Conservation (phyloP, 805 yeast genomes). For the Starmerella apis region DNA sequence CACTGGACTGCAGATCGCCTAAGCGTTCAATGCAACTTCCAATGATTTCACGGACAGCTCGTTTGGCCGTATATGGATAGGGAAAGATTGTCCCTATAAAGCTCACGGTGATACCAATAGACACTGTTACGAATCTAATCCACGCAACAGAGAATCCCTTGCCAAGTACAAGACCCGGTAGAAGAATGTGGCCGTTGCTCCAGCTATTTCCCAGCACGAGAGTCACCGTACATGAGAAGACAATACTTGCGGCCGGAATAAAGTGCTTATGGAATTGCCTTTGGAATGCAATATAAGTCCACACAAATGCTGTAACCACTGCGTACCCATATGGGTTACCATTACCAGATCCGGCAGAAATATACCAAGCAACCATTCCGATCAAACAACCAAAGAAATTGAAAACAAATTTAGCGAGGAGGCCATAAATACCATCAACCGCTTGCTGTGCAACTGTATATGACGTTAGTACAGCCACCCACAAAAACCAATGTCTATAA, state of each 20-base stretch:
- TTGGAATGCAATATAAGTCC: conserved; percentile 26
- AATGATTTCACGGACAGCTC: conserved; percentile 27
- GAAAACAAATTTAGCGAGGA: conserved; percentile 25
- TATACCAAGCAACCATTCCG: conserved; percentile 33
- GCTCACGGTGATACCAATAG: conserved; percentile 29
- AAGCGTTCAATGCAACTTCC: conserved; percentile 25
- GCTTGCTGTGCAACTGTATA: conserved; percentile 29
- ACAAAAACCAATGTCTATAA: conserved; percentile 24
- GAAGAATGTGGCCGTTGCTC: conserved; percentile 23
- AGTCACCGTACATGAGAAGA: conserved; percentile 27
- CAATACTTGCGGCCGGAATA: conserved; percentile 28
- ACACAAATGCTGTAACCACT: conserved; percentile 27
- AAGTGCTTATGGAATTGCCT: conserved; percentile 29
- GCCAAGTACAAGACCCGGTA: conserved; percentile 22
- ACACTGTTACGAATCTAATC: conserved; percentile 31
- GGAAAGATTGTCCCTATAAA: conserved; percentile 31
- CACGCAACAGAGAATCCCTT: conserved; percentile 31
- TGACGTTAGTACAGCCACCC: conserved; percentile 30
- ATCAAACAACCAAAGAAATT: conserved; percentile 29
- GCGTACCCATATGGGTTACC: conserved; percentile 32
- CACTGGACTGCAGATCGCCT: conserved; percentile 28
- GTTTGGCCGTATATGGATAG: conserved; percentile 29
- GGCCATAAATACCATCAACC: conserved; percentile 30
- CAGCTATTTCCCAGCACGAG: conserved; percentile 32
- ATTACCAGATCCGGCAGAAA: conserved; percentile 29